A percentile compares a stretch with the other conserved stretches of the same genome.
These are phyloP conservation scores for Wickerhamiella brachini DNA, from an alignment of 805 yeast genomes.

Conservation along the genomic window DNA sequence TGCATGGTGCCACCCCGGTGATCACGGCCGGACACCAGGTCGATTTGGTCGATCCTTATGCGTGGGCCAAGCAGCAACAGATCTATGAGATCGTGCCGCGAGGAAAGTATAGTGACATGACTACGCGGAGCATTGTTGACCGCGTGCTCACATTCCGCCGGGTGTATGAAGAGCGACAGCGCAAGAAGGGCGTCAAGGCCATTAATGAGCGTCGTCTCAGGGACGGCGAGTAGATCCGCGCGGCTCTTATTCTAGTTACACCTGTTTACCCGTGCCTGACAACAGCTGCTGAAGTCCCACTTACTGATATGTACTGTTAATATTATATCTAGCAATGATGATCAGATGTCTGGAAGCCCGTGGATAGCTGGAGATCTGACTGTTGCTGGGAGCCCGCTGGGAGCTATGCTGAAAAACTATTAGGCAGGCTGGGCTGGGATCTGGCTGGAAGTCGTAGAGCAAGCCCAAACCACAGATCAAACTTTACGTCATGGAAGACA, in stretches of 20 bases:
- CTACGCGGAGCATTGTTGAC: conserved; percentile 55
- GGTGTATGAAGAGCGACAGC: conserved; percentile 75
- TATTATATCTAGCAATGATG: too few species aligned
- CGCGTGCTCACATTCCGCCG: conserved; percentile 58
- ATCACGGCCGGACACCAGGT: conserved; percentile 24
- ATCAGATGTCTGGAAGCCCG: too few species aligned
- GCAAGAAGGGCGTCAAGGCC: conserved; percentile 71
- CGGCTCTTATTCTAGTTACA: too few species aligned
- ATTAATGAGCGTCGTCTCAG: conserved; percentile 30
- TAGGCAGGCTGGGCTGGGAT: too few species aligned
- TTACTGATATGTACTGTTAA: too few species aligned
- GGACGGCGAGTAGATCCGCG: not conserved
- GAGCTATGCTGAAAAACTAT: too few species aligned
- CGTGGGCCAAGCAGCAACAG: conserved; percentile 23
- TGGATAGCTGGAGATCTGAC: too few species aligned
- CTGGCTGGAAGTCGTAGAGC: too few species aligned
- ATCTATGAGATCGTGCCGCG: conserved; percentile 32
- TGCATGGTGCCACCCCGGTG: conserved; percentile 45
- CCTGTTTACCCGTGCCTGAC: too few species aligned
- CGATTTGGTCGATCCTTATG: conserved; percentile 26
- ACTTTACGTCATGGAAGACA: conserved; percentile 1
- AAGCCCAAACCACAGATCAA: not conserved
- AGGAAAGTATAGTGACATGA: conserved; percentile 52
- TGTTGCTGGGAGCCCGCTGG: too few species aligned
- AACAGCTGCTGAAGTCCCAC: too few species aligned